These are phyloP conservation scores for Alternaria incomplexa DNA, from an alignment of 2,329 filamentous ascomycete genomes.

Conservation along the genomic window DNA sequence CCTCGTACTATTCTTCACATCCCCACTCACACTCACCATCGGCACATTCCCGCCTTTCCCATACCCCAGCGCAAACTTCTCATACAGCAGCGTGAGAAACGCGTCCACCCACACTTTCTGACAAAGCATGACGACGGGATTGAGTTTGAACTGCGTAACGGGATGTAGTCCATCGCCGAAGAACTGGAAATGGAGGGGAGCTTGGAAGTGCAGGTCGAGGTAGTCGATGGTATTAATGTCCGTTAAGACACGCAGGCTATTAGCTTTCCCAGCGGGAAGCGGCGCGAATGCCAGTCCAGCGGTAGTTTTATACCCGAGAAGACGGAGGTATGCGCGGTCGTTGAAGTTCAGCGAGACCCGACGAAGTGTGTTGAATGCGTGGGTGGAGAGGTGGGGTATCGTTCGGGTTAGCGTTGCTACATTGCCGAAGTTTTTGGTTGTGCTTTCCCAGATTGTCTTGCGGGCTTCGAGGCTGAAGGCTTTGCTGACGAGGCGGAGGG, in stretches of 20 bases:
- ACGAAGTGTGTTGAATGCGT: not conserved
- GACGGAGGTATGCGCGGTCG: not conserved
- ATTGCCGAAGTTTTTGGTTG: not conserved
- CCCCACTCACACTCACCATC: not conserved
- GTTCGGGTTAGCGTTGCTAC: not conserved
- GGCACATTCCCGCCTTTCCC: not conserved
- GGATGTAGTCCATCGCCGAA: not conserved
- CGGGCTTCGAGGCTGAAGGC: not conserved
- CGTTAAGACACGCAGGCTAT: accelerated
- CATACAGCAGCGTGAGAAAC: not conserved
- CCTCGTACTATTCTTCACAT: not conserved
- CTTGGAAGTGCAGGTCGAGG: not conserved
- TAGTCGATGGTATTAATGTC: accelerated
- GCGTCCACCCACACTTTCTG: not conserved
- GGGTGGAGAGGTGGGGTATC: not conserved
- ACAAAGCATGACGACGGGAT: not conserved
- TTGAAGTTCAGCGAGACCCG: not conserved
- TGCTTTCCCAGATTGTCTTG: not conserved
- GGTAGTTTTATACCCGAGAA: not conserved
- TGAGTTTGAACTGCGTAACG: not conserved
- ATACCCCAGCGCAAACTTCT: not conserved
- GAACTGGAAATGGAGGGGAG: accelerated
- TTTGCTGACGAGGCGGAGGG: not conserved
- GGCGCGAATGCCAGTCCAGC: not conserved
- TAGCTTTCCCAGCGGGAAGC: not conserved